A percentile compares a stretch with the other conserved stretches of the same genome.
Evolutionary conservation across 2,329 filamentous ascomycete species (phyloP).

Genomic region (Neonectria sp.): DNA sequence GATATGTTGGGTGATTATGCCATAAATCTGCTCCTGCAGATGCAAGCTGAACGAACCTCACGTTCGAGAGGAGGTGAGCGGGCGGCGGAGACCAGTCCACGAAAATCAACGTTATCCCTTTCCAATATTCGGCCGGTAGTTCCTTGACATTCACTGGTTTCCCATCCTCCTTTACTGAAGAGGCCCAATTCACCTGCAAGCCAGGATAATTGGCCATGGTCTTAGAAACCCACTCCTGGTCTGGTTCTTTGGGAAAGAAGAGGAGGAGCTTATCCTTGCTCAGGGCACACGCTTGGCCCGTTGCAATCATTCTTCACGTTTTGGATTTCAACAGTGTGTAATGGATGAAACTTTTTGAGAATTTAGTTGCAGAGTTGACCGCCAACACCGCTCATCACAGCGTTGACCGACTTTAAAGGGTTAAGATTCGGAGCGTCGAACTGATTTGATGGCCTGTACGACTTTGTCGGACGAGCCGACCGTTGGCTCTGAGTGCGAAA

Average conservation of each 20-base stretch:
- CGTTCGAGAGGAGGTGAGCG: background rate
- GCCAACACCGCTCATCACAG: background rate
- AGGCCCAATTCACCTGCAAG: background rate
- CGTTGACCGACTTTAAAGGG: background rate
- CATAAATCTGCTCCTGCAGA: slow-evolving; percentile 1
- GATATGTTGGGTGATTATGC: background rate
- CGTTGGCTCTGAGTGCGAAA: background rate
- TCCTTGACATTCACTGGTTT: background rate
- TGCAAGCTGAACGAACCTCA: slow-evolving; percentile 4
- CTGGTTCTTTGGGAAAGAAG: background rate
- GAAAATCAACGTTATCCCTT: background rate
- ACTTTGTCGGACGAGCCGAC: background rate
- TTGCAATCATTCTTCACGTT: background rate
- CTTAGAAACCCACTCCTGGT: background rate
- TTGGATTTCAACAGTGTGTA: background rate
- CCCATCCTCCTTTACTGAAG: background rate
- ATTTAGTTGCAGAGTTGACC: no score
- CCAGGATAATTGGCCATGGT: background rate
- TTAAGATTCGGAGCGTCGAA: background rate
- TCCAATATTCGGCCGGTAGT: background rate
- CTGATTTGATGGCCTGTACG: background rate
- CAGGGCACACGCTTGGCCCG: background rate
- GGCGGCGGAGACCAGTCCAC: slow-evolving; percentile 1
- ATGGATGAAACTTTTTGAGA: background rate
- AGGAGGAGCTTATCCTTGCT: slow-evolving; percentile 4